Conservation (phyloP, 179 eudicot genomes). For the Drosera spatulata region DNA sequence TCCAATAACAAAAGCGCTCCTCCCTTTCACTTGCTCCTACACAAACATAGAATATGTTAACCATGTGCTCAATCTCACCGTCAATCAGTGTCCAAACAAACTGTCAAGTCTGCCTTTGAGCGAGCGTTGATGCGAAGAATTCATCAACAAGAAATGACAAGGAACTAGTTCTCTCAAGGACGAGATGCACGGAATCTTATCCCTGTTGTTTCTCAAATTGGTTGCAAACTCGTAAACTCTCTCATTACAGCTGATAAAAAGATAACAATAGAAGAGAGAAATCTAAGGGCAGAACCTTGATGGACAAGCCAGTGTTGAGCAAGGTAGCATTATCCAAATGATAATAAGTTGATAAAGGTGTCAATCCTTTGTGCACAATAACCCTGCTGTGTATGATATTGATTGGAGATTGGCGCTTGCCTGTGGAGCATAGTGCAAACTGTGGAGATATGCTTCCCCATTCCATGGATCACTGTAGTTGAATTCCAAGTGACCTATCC, state of each 20-base stretch:
- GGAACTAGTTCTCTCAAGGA: too few species aligned
- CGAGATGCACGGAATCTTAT: too few species aligned
- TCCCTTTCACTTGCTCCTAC: background rate
- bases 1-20: background rate
- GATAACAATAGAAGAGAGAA: background rate
- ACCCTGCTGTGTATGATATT: conserved; percentile 16
- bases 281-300: conserved; percentile 14
- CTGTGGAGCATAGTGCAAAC: conserved; percentile 21
- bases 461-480: conserved; percentile 23
- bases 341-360: conserved; percentile 19
- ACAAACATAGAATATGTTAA: background rate
- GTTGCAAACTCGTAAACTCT: background rate
- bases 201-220: too few species aligned
- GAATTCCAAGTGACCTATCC: conserved; percentile 1
- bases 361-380: conserved; percentile 10
- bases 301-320: conserved; percentile 21
- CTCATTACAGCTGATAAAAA: background rate
- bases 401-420: conserved; percentile 42
- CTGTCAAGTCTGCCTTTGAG: too few species aligned
- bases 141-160: too few species aligned
- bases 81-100: background rate
- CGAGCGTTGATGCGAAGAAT: too few species aligned
- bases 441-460: conserved; percentile 33
- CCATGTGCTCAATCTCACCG: background rate
- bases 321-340: conserved; percentile 22